Evolutionary conservation across 1,284 basidiomycete genomes (phyloP).

Genomic region (Ustilago curta): DNA sequence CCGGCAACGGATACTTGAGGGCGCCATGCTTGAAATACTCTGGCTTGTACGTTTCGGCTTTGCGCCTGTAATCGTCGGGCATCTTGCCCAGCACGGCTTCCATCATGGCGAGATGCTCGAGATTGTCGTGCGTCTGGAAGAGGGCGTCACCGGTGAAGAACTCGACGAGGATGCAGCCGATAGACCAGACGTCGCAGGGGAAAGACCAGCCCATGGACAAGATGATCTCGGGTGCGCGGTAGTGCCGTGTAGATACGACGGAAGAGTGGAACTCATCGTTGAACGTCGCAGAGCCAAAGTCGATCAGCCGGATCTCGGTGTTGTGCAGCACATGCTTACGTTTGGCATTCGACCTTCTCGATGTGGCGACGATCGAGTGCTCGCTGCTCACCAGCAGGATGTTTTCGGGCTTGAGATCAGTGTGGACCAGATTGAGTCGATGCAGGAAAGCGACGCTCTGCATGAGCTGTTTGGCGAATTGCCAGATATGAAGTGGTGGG

Average conservation of each 20-base stretch:
- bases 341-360: constrained; percentile 58
- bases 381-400: constrained; percentile 93
- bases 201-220: constrained; percentile 95
- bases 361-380: constrained; percentile 71
- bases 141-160: constrained; percentile 97
- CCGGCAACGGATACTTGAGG: constrained; percentile 91
- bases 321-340: constrained; percentile 76
- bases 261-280: constrained; percentile 98
- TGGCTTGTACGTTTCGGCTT: constrained; percentile 76
- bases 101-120: constrained; percentile 99
- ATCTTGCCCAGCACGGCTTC: constrained; percentile 98
- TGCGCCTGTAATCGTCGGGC: constrained; percentile 80
- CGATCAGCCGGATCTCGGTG: constrained; percentile 95
- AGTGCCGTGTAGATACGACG: constrained; percentile 97
- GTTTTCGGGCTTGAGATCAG: constrained; percentile 88
- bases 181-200: constrained; percentile 97
- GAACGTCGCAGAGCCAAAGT: constrained; percentile 98
- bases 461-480: constrained; percentile 90
- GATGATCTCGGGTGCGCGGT: constrained; percentile 98
- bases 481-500: constrained; percentile 93
- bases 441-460: constrained; percentile 95
- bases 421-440: constrained; percentile 90
- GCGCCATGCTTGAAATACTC: constrained; percentile 90
- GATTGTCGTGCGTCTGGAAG: constrained; percentile 98
- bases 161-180: constrained; percentile 98